These are phyloP conservation scores for Candida piceae DNA, from an alignment of 805 yeast genomes.

Conservation along the genomic window DNA sequence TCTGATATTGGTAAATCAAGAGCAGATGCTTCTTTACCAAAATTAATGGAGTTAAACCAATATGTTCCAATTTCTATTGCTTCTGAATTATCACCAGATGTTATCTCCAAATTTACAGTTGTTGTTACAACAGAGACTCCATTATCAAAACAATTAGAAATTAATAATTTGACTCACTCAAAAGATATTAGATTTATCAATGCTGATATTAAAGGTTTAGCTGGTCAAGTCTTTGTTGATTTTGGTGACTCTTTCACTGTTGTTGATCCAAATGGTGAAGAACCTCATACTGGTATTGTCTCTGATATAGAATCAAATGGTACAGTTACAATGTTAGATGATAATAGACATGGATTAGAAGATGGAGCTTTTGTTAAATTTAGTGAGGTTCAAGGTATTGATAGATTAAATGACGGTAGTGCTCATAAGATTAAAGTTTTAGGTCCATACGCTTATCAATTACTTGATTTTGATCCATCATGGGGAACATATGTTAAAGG, in stretches of 20 bases:
- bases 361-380: conserved; percentile 90
- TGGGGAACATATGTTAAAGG: conserved; percentile 71
- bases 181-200: conserved; percentile 73
- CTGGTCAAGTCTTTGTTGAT: conserved; percentile 86
- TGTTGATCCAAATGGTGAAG: conserved; percentile 88
- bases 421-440: conserved; percentile 74
- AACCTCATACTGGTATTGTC: conserved; percentile 79
- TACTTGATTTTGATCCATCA: conserved; percentile 47
- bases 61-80: conserved; percentile 83
- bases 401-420: conserved; percentile 65
- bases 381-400: conserved; percentile 78
- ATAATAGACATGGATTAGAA: conserved; percentile 86
- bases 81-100: conserved; percentile 47
- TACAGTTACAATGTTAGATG: conserved; percentile 89
- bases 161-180: conserved; percentile 71
- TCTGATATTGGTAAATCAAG: conserved; percentile 73
- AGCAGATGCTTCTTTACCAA: conserved; percentile 63
- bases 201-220: conserved; percentile 80
- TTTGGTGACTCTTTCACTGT: conserved; percentile 79
- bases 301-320: conserved; percentile 86
- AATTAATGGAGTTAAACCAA: conserved; percentile 75
- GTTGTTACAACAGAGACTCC: conserved; percentile 77
- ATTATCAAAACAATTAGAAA: conserved; percentile 66
- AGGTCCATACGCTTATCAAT: conserved; percentile 90
- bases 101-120: conserved; percentile 62